phyloP scores from a whole-genome alignment of 768 basidiomycete genomes.

The Podaxis sp. region DNA sequence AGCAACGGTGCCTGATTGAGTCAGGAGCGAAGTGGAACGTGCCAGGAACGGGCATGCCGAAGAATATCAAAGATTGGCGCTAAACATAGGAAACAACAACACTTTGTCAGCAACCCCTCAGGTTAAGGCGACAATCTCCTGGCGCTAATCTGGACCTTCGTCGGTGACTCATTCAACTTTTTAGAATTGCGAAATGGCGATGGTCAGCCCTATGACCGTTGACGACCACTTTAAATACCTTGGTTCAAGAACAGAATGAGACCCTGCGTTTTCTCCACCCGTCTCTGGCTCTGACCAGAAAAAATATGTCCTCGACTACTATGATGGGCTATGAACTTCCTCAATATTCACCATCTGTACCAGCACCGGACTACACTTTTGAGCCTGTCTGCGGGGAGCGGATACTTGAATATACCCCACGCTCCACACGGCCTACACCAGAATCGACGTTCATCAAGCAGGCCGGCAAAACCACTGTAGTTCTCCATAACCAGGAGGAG shows the following conservation, averaged over 20 bases:
- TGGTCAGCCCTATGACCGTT: background rate
- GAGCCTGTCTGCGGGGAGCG: slow-evolving; percentile 53
- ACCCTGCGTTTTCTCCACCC: background rate
- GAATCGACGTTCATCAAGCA: slow-evolving; percentile 42
- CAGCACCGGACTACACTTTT: slow-evolving; percentile 58
- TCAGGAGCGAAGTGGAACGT: background rate
- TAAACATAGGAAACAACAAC: background rate
- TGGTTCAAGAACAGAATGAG: background rate
- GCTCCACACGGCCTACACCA: slow-evolving; percentile 25
- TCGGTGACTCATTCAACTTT: background rate
- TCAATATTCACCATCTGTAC: slow-evolving; percentile 51
- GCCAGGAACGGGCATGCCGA: background rate
- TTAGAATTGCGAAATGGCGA: background rate
- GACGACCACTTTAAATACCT: background rate
- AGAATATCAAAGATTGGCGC: background rate
- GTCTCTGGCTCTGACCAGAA: slow-evolving; percentile 9
- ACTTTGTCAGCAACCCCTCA: slow-evolving; percentile 6
- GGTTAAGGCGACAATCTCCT: background rate
- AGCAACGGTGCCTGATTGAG: slow-evolving; percentile 2
- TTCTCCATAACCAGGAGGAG: slow-evolving; percentile 48
- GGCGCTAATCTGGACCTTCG: background rate
- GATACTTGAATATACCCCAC: slow-evolving; percentile 50
- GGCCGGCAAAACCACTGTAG: slow-evolving; percentile 38
- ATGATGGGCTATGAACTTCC: slow-evolving; percentile 34
- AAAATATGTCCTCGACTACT: slow-evolving; percentile 9